Evolutionary conservation across 192 early-diverging fungal genomes (phyloP), one percentile per base, ranked within the genome.

Genomic region (Mycoemilia scoparia): DNA sequence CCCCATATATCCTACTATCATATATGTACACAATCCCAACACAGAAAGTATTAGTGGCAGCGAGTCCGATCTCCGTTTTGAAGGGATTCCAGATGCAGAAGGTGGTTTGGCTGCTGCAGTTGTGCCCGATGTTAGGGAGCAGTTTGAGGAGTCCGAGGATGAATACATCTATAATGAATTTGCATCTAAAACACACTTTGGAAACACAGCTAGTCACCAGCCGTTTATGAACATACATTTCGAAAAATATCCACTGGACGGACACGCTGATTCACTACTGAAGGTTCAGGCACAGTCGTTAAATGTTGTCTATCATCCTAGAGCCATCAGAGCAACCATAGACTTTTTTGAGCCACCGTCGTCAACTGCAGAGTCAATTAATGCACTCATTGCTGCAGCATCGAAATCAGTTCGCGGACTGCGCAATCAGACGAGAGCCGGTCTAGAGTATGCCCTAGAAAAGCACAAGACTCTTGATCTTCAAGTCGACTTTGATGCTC

Each of bases 401-500:
- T 82, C 82, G 21, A 74, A 76, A 45, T 82, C 86, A 0, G 60
- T 96, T 4, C 75, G 85, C 38, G 86, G 85, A 8, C 49, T 98
- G 19, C 79, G 79, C 13, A 68, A 79, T 10, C 87, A 93, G 49
- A 95, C 95, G 5, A 51, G 79, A 25, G 83, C 84, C 4, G 84
- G 82, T 2, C 49, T 98, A 2, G 74, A 83, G 39, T 80, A 73
- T 56, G 84, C 84, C 3, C 45, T 98, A 34, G 79, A 76, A 25
- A 71, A 82, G 43, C 86, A 95, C 57, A 88, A 80, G 32, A 86
- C 87, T 2, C 43, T 89, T 2, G 86, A 92, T 57, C 55, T 96
- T 7, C 73, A 79, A 27, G 71, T 98, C n/a, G 91, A 98, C 39
- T 74, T 91, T 56, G 85, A 91, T 44, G 95, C 95, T 3, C 95